phyloP scores from a whole-genome alignment of 2,329 filamentous ascomycete genomes.

The Aspergillus ibericus region DNA sequence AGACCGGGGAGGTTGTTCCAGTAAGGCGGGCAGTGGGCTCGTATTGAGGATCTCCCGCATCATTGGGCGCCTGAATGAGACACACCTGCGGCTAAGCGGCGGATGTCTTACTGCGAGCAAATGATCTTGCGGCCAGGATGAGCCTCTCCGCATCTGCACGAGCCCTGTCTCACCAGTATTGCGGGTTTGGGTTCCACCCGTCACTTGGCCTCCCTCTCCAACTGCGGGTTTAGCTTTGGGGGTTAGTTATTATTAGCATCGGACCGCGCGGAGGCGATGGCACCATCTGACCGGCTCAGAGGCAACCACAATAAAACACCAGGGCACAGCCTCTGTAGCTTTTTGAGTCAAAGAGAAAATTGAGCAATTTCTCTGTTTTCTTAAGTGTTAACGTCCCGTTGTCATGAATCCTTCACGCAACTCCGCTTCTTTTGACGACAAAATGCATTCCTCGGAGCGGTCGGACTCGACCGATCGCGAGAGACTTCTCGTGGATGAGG shows the following conservation, averaged over 20 bases:
- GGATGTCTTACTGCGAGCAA: slow-evolving; percentile 9
- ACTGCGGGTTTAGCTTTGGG: not conserved
- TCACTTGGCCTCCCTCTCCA: not conserved
- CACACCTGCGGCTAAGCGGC: slow-evolving; percentile 4
- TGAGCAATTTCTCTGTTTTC: not conserved
- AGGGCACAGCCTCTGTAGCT: not conserved
- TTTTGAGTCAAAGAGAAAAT: not conserved
- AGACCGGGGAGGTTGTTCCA: not conserved
- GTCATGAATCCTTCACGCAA: not conserved
- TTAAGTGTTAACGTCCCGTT: no score
- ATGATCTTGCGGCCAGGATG: not conserved
- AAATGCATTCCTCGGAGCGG: not conserved
- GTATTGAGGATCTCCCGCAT: not conserved
- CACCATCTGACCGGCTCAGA: not conserved
- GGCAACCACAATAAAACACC: slow-evolving; percentile 1
- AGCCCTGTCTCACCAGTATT: not conserved
- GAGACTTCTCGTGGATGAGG: slow-evolving; percentile 8
- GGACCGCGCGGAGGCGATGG: slow-evolving; percentile 1
- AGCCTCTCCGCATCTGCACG: slow-evolving; percentile 1
- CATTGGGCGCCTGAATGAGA: not conserved
- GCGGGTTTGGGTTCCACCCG: not conserved
- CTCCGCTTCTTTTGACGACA: slow-evolving; percentile 2
- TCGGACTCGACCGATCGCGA: not conserved
- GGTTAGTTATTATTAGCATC: slow-evolving; percentile 2
- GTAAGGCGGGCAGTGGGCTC: slow-evolving; percentile 5